These are phyloP conservation scores for Crithidia bombi DNA, from an alignment of 208 protist genomes.

Conservation along the genomic window DNA sequence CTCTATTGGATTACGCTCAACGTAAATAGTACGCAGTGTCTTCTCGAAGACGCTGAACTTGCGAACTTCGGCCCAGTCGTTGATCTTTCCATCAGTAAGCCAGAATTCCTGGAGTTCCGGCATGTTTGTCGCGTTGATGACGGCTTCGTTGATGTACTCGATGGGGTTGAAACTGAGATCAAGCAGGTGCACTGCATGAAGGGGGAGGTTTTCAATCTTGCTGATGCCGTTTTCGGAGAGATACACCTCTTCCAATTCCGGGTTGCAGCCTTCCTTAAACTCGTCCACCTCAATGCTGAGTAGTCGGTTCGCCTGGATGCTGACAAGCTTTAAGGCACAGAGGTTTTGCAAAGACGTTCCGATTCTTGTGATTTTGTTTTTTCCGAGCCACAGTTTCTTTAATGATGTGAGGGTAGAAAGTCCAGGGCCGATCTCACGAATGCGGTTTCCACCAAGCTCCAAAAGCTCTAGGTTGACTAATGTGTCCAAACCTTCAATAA, in stretches of 20 bases:
- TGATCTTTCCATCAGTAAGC: conserved; percentile 88
- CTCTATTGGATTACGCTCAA: conserved; percentile 91
- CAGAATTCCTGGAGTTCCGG: conserved; percentile 89
- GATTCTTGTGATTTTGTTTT: conserved; percentile 90
- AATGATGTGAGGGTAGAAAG: conserved; percentile 70
- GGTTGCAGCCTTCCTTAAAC: conserved; percentile 66
- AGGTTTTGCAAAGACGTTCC: conserved; percentile 66
- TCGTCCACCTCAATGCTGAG: conserved; percentile 62
- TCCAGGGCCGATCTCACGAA: conserved; percentile 78
- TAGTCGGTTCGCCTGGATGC: conserved; percentile 90
- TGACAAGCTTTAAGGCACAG: conserved; percentile 59
- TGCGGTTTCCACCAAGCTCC: conserved; percentile 90
- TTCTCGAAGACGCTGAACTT: conserved; percentile 68
- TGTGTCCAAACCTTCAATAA: conserved; percentile 80
- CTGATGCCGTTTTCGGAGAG: conserved; percentile 86
- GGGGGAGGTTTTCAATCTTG: conserved; percentile 65
- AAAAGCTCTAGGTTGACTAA: conserved; percentile 84
- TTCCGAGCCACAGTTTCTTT: conserved; percentile 89
- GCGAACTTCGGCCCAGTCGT: conserved; percentile 78
- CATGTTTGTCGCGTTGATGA: conserved; percentile 72
- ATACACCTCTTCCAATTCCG: conserved; percentile 73
- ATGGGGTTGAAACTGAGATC: conserved; percentile 92
- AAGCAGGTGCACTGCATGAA: conserved; percentile 58
- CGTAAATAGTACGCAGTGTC: conserved; percentile 85
- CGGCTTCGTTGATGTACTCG: conserved; percentile 58